A percentile compares a stretch with the other conserved stretches of the same genome.
Conservation (phyloP, 768 basidiomycete genomes). For the Bullera alba region DNA sequence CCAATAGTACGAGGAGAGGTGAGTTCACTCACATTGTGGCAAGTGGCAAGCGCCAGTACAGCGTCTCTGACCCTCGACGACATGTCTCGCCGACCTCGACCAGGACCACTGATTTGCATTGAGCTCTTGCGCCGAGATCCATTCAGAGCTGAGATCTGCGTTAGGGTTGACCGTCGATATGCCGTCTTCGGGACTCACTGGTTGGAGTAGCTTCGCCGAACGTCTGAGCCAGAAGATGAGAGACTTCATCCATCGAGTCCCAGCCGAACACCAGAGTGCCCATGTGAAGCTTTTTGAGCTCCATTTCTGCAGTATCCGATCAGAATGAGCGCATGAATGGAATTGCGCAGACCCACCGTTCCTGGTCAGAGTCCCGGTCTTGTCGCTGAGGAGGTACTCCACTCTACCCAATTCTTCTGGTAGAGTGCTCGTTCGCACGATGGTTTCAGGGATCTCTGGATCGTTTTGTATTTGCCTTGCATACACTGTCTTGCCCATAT, state of each 20-base stretch:
- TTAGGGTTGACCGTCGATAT: background rate
- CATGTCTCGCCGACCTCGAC: conserved; percentile 85
- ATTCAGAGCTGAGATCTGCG: background rate
- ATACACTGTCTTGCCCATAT: conserved; percentile 99
- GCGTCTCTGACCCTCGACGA: conserved; percentile 87
- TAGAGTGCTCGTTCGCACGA: conserved; percentile 93
- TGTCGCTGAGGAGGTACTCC: conserved; percentile 92
- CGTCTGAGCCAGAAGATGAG: conserved; percentile 78
- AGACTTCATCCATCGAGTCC: conserved; percentile 99
- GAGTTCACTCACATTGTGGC: conserved; percentile 71
- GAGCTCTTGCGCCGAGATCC: conserved; percentile 50
- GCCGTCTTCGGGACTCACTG: conserved; percentile 43
- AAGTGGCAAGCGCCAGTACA: conserved; percentile 84
- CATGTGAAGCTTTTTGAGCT: conserved; percentile 98
- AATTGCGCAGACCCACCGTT: conserved; percentile 60
- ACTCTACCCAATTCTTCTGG: conserved; percentile 94
- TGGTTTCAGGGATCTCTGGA: conserved; percentile 83
- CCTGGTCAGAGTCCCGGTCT: conserved; percentile 95
- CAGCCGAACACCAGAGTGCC: conserved; percentile 94
- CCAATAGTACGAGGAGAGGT: background rate
- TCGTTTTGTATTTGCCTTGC: conserved; percentile 93
- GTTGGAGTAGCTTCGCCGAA: conserved; percentile 64
- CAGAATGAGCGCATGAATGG: background rate
- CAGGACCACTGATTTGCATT: conserved; percentile 60
- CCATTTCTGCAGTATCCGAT: conserved; percentile 69